Conservation (phyloP, 352 stramenopile genomes). For the Pythium brassicae region DNA sequence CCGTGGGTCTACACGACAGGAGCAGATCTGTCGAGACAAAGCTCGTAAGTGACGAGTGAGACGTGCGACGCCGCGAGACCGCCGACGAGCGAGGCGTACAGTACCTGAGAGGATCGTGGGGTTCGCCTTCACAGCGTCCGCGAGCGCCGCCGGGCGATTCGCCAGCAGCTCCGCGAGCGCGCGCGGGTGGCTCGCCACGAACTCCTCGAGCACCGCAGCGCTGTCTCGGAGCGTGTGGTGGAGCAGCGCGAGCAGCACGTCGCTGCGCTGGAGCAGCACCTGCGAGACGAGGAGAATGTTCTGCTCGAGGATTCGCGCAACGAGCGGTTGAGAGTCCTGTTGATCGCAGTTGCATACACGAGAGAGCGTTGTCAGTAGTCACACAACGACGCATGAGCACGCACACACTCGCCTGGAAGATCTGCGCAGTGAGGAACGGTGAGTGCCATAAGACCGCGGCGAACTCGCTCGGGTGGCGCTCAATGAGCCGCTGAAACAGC, state of each 20-base stretch:
- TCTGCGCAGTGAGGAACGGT: slow-evolving; percentile 54
- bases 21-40: slow-evolving; percentile 27
- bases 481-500: slow-evolving; percentile 60
- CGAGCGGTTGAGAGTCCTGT: slow-evolving; percentile 46
- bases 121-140: slow-evolving; percentile 41
- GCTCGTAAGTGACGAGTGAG: too few relatives aligned
- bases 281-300: slow-evolving; percentile 67
- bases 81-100: not conserved
- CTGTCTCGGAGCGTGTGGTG: slow-evolving; percentile 62
- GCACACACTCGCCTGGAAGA: slow-evolving; percentile 50
- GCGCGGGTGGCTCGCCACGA: slow-evolving; percentile 56
- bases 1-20: slow-evolving; percentile 30
- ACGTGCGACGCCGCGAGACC: too few relatives aligned
- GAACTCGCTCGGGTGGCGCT: slow-evolving; percentile 51
- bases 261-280: slow-evolving; percentile 40
- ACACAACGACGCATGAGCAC: not conserved
- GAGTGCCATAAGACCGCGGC: slow-evolving; percentile 51
- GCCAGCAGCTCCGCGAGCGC: slow-evolving; percentile 53
- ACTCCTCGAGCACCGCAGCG: slow-evolving; percentile 54
- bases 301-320: slow-evolving; percentile 67
- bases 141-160: slow-evolving; percentile 47
- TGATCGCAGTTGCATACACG: not conserved
- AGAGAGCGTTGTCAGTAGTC: not conserved
- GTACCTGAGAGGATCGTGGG: slow-evolving; percentile 52
- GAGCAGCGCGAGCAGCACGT: slow-evolving; percentile 52